Conservation (phyloP, 352 stramenopile species). For the Globisporangium barbulae region DNA sequence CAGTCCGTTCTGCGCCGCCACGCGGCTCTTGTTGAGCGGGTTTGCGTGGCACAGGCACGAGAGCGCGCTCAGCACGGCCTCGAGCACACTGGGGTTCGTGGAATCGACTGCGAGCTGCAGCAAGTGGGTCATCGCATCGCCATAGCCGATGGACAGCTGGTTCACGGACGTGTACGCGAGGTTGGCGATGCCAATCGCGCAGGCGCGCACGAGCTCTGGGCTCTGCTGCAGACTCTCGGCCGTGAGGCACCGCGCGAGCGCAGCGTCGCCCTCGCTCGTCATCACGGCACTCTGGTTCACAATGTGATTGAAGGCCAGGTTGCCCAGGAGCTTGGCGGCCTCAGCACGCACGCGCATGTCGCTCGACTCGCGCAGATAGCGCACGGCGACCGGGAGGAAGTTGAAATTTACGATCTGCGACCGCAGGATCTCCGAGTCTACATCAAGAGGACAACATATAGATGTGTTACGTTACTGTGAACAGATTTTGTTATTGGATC, state of each 20-base stretch:
- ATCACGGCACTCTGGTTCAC: conserved; percentile 72
- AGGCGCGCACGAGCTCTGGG: conserved; percentile 36
- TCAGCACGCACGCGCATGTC: conserved; percentile 39
- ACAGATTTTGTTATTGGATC: background rate
- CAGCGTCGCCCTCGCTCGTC: conserved; percentile 50
- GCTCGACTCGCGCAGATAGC: conserved; percentile 45
- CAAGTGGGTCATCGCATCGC: conserved; percentile 53
- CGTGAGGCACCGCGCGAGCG: conserved; percentile 28
- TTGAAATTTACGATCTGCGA: conserved; percentile 65
- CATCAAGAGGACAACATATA: background rate
- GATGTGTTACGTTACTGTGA: background rate
- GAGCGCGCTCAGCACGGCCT: conserved; percentile 45
- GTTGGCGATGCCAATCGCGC: conserved; percentile 58
- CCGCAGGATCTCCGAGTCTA: conserved; percentile 71
- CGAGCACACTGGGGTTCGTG: conserved; percentile 33
- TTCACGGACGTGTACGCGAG: conserved; percentile 66
- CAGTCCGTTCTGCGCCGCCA: conserved; percentile 60
- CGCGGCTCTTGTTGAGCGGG: conserved; percentile 62
- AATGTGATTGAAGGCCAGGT: conserved; percentile 62
- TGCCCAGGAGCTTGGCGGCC: conserved; percentile 62
- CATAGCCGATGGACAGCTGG: conserved; percentile 74
- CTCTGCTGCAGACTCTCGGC: conserved; percentile 31
- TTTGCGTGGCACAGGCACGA: conserved; percentile 59
- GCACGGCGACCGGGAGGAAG: conserved; percentile 40
- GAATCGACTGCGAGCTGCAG: conserved; percentile 64